Base-by-base conservation (phyloP, 2,329 filamentous ascomycete species). In the Chrysoporthe deuterocubensis region DNA sequence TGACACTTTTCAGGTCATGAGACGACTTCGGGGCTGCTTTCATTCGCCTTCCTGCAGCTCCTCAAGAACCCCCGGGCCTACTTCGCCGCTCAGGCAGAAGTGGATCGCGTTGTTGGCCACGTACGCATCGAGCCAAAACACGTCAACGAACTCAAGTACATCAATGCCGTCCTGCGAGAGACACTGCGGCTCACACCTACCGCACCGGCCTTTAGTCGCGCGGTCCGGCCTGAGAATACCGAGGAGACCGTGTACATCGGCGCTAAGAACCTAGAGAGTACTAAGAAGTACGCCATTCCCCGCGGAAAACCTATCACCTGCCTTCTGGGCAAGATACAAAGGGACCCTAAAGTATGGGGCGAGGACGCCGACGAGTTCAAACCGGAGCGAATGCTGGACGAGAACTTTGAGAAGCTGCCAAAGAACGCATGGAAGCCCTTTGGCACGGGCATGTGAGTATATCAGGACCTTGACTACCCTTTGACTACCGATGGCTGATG, bases 11-110 rank as follows among this genome's bases (percentile, higher is more conserved):
- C 32, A 50, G 83, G 84, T 0, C 85, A 87, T 69, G 86, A 88
- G 67, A 89, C 87, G 0, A 84, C 86, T 0, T 81, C 82, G 32
- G 85, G 84, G 44, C 75, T 85, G 34, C 75, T 87, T 52, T 76
- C 82, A 13, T 87, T 85, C 72, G 72, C 79, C 0, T 78, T 85
- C 54, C 84, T 83, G 72, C 80, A 84, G 66, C 76, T 89, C 3
- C 73, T 86, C 66, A 84, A 82, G 67, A 80, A 84, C 70, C 84
- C 85, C 0, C 77, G 81, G 1, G 78, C 78, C 8, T 81, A 84
- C 64, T 74, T 73, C 26, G 82, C 82, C 64, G 84, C 84, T 8
- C 84, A 83, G 63, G 75, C 82, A 68, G 86, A 88, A 70, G 82
- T 88, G 40, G 85, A 87, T 69, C 65, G 76, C 0, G 83, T 87